Conservation (phyloP, 768 basidiomycete species). For the Naematelia encephala region DNA sequence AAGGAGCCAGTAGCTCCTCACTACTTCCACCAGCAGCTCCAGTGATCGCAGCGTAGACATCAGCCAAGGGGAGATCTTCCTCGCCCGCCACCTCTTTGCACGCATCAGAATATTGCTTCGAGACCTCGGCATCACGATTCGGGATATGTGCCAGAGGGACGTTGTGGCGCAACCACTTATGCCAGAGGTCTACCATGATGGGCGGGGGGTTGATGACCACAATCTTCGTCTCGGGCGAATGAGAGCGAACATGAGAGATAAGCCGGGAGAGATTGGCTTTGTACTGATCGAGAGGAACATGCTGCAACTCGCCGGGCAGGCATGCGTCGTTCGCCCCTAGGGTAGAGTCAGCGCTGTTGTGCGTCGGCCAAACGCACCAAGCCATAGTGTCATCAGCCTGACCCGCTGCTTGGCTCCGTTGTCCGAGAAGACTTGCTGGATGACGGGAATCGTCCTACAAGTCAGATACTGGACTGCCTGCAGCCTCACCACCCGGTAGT, state of each 20-base stretch:
- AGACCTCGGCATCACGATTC: constrained; percentile 64
- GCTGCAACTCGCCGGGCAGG: constrained; percentile 63
- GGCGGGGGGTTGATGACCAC: constrained; percentile 84
- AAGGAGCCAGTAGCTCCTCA: constrained; percentile 53
- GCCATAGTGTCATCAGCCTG: constrained; percentile 79
- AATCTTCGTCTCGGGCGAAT: constrained; percentile 70
- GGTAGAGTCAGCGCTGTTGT: constrained; percentile 30
- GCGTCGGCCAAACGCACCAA: constrained; percentile 54
- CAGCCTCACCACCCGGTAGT: constrained; percentile 65
- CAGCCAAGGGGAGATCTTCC: constrained; percentile 62
- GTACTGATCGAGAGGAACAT: constrained; percentile 69
- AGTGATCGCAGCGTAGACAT: constrained; percentile 73
- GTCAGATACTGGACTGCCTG: neutral
- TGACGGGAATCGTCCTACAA: constrained; percentile 64
- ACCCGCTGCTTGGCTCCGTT: constrained; percentile 57
- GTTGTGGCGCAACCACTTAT: neutral
- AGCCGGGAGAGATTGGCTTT: constrained; percentile 63
- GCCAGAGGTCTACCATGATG: constrained; percentile 52
- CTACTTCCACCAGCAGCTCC: constrained; percentile 67
- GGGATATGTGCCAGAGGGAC: constrained; percentile 49
- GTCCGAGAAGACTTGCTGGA: constrained; percentile 67
- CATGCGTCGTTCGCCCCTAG: constrained; percentile 69
- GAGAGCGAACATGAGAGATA: constrained; percentile 62
- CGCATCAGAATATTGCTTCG: constrained; percentile 67
- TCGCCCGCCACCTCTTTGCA: constrained; percentile 62